A percentile compares a stretch with the other conserved stretches of the same genome.
Evolutionary conservation across 108 stramenopile species (phyloP).

Genomic region (Pinguiococcus pyrenoidosus): DNA sequence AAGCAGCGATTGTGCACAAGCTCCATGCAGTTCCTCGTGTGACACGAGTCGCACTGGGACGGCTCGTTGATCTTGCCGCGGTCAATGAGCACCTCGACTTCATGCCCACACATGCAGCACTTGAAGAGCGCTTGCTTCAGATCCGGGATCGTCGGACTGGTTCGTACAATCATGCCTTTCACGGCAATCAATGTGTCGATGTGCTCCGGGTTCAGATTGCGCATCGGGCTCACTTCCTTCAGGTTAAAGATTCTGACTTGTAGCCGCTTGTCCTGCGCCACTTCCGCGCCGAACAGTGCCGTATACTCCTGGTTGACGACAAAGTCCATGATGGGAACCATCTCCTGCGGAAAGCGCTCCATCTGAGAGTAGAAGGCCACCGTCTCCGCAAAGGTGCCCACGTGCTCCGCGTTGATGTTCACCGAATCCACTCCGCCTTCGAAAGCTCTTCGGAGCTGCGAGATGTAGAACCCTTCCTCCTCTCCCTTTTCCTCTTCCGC

Average conservation of each 20-base stretch:
- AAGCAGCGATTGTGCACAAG: slow-evolving; percentile 83
- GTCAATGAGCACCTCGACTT: slow-evolving; percentile 69
- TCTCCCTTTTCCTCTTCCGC: slow-evolving; percentile 13
- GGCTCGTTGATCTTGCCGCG: slow-evolving; percentile 87
- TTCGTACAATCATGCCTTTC: slow-evolving; percentile 88
- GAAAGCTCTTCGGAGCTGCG: slow-evolving; percentile 15
- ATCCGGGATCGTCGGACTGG: slow-evolving; percentile 81
- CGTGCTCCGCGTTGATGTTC: slow-evolving; percentile 78
- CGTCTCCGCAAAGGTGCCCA: slow-evolving; percentile 61
- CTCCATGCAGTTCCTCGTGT: slow-evolving; percentile 32
- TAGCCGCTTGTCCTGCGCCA: slow-evolving; percentile 8
- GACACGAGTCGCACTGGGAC: slow-evolving; percentile 40
- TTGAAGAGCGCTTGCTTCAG: slow-evolving; percentile 84
- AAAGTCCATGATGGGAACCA: slow-evolving; percentile 87
- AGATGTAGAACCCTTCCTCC: slow-evolving; percentile 14
- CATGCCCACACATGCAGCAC: slow-evolving; percentile 63
- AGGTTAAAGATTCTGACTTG: slow-evolving; percentile 90
- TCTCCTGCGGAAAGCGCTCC: slow-evolving; percentile 61
- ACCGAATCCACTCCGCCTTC: slow-evolving; percentile 19
- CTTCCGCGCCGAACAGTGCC: slow-evolving; percentile 12
- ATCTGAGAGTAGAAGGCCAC: slow-evolving; percentile 80
- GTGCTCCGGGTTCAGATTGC: slow-evolving; percentile 76
- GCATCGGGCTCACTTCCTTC: slow-evolving; percentile 56
- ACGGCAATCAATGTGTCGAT: slow-evolving; percentile 79
- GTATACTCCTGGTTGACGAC: slow-evolving; percentile 53